Conservation (phyloP, 352 stramenopile species). For the Aphanomyces invadans region DNA sequence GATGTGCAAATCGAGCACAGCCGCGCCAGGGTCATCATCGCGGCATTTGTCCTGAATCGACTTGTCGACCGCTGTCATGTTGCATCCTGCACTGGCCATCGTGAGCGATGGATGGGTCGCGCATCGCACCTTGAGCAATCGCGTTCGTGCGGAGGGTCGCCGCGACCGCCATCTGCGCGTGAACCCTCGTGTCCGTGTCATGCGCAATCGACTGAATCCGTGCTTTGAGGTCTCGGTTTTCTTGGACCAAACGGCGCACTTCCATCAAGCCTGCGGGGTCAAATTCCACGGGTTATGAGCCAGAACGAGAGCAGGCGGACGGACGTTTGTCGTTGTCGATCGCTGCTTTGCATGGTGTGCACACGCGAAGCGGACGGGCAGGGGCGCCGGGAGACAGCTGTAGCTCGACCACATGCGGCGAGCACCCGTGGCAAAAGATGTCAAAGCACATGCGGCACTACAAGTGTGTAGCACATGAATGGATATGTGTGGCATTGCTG, state of each 20-base stretch:
- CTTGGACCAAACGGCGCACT: slow-evolving; percentile 41
- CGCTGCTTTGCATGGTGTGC: slow-evolving; percentile 41
- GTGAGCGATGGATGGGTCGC: no score
- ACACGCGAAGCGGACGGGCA: slow-evolving; percentile 50
- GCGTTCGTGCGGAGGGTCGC: slow-evolving; percentile 40
- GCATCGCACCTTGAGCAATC: slow-evolving; percentile 16
- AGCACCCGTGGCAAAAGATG: slow-evolving; percentile 60
- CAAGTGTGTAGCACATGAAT: neutral
- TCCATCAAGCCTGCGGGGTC: slow-evolving; percentile 31
- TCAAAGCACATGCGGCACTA: slow-evolving; percentile 61
- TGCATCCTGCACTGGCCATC: neutral
- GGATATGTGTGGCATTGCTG: no score
- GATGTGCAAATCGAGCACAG: slow-evolving; percentile 31
- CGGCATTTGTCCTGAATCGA: slow-evolving; percentile 34
- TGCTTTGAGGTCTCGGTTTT: slow-evolving; percentile 58
- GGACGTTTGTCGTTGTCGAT: slow-evolving; percentile 39
- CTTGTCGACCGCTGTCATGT: slow-evolving; percentile 41
- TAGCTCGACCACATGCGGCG: slow-evolving; percentile 38
- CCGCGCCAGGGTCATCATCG: neutral
- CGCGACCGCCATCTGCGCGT: slow-evolving; percentile 35
- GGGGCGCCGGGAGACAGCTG: slow-evolving; percentile 53
- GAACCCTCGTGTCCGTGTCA: slow-evolving; percentile 33
- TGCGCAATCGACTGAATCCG: slow-evolving; percentile 37
- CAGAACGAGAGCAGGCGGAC: no score
- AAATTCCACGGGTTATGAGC: no score